These are phyloP conservation scores for Lasiodiplodia citricola DNA, from an alignment of 2,329 filamentous ascomycete species.

Conservation along the genomic window DNA sequence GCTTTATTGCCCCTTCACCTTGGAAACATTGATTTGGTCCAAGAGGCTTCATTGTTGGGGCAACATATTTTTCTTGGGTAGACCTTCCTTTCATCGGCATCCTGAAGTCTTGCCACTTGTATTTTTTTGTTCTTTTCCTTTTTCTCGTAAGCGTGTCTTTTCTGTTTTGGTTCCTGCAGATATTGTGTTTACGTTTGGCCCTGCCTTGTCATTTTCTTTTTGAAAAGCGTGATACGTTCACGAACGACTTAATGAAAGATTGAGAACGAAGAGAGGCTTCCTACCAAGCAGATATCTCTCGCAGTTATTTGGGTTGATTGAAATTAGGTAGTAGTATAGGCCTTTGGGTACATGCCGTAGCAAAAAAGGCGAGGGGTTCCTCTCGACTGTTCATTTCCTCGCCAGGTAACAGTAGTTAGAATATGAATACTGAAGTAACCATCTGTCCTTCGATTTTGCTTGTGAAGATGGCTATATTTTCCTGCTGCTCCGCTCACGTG, in stretches of 20 bases:
- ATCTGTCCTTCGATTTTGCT: background rate
- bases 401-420: background rate
- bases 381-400: background rate
- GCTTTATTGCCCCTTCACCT: background rate
- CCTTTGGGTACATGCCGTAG: background rate
- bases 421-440: background rate
- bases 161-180: background rate
- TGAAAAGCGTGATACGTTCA: background rate
- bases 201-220: background rate
- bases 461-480: background rate
- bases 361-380: background rate
- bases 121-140: conserved; percentile 4
- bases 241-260: conserved; percentile 6
- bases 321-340: background rate
- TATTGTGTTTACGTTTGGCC: background rate
- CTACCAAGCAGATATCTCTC: background rate
- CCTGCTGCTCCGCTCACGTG: background rate
- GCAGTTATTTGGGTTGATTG: background rate
- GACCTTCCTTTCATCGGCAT: background rate
- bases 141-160: background rate
- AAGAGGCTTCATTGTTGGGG: background rate
- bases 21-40: background rate
- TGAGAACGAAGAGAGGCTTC: background rate
- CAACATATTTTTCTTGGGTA: conserved; percentile 1
- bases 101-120: background rate